Evolutionary conservation across 2,329 filamentous ascomycete genomes (phyloP).

Genomic region (Zymoseptoria pseudotritici): DNA sequence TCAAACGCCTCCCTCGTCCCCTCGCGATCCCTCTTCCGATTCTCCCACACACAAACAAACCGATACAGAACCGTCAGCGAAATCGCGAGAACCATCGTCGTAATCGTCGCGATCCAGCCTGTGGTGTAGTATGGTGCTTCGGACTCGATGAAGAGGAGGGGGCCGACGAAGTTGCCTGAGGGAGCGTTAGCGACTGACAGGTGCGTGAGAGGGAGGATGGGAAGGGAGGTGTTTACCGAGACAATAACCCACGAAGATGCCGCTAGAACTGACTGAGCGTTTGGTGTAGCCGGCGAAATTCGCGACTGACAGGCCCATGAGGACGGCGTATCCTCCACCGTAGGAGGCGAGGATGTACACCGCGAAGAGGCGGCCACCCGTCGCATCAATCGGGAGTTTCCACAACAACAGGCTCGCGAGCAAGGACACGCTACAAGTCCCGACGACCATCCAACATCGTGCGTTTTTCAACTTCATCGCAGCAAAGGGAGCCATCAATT

Average conservation of each 20-base stretch:
- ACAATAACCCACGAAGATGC: constrained; percentile 47
- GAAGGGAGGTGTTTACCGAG: constrained; percentile 29
- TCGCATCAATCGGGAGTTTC: constrained; percentile 35
- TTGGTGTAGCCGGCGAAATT: constrained; percentile 50
- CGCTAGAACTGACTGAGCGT: constrained; percentile 41
- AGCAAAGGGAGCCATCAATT: constrained; percentile 35
- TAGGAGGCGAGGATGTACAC: constrained; percentile 43
- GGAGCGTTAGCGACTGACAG: constrained; percentile 1
- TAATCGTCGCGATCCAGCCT: constrained; percentile 34
- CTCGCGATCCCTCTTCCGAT: constrained; percentile 36
- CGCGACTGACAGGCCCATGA: constrained; percentile 45
- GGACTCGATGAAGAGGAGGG: constrained; percentile 35
- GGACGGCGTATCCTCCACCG: constrained; percentile 43
- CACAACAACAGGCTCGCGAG: constrained; percentile 39
- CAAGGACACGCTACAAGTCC: constrained; percentile 37
- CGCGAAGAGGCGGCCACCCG: constrained; percentile 43
- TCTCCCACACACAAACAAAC: constrained; percentile 39
- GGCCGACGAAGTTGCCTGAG: constrained; percentile 39
- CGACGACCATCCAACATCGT: constrained; percentile 35
- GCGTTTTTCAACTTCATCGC: constrained; percentile 33
- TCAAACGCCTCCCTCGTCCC: constrained; percentile 44
- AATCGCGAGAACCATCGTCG: constrained; percentile 28
- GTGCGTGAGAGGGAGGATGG: too few species aligned
- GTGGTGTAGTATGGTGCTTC: constrained; percentile 36
- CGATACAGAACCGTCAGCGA: constrained; percentile 39